Conservation (phyloP, 2,329 filamentous ascomycete genomes). For the Fusarium sp. region DNA sequence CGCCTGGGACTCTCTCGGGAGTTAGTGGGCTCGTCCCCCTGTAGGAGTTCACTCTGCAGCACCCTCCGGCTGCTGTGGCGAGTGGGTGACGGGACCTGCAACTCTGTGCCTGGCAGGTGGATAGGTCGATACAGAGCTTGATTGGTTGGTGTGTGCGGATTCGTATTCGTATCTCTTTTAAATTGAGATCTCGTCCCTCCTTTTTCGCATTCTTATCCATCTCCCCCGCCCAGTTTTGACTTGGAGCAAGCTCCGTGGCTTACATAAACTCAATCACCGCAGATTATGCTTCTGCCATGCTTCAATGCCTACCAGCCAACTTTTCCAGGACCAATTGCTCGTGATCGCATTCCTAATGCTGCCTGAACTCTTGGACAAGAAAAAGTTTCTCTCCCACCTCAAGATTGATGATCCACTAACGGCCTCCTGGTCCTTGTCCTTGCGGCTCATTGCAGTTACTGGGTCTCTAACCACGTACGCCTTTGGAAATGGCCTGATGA, state of each 20-base stretch:
- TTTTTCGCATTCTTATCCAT: constrained; percentile 39
- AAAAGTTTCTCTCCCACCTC: not conserved
- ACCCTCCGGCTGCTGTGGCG: constrained; percentile 6
- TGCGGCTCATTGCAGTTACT: constrained; percentile 4
- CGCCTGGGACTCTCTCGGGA: constrained; percentile 24
- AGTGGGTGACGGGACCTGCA: constrained; percentile 4
- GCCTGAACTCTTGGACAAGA: not conserved
- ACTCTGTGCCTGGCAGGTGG: constrained; percentile 29
- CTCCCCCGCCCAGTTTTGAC: not conserved
- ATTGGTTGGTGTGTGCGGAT: constrained; percentile 26
- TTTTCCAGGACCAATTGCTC: constrained; percentile 2
- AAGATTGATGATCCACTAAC: constrained; percentile 4
- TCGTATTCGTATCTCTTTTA: constrained; percentile 37
- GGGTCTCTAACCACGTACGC: not conserved
- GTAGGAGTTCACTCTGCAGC: constrained; percentile 14
- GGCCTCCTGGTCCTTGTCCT: constrained; percentile 2
- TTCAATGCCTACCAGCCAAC: not conserved
- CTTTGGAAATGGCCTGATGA: constrained; percentile 38
- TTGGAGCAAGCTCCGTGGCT: constrained; percentile 5
- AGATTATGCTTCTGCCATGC: not conserved
- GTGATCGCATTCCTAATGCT: not conserved
- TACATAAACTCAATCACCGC: constrained; percentile 14
- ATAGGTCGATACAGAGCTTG: constrained; percentile 13
- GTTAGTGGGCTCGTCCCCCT: constrained; percentile 8
- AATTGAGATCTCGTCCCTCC: constrained; percentile 34